A percentile compares a stretch with the other conserved stretches of the same genome.
Conservation (phyloP, 1,284 basidiomycete species). For the Singerocomus inundabilis region DNA sequence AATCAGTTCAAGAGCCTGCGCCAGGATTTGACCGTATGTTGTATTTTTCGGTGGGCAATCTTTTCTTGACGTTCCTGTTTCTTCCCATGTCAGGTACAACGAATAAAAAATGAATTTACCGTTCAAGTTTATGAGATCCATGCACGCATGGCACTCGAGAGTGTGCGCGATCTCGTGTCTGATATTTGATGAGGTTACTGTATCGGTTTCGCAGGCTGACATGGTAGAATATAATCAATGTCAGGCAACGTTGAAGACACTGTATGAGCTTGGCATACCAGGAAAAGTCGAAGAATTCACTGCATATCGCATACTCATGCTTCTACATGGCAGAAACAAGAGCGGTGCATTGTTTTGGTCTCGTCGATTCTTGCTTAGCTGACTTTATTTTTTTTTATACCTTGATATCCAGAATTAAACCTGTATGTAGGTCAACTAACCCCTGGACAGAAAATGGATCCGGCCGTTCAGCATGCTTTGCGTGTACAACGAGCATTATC, state of each 20-base stretch:
- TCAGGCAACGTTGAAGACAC: constrained; percentile 84
- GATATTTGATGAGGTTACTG: constrained; percentile 13
- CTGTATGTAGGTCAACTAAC: constrained; percentile 95
- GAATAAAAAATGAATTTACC: constrained; percentile 98
- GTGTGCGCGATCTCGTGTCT: constrained; percentile 49
- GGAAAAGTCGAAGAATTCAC: constrained; percentile 95
- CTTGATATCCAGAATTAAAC: constrained; percentile 76
- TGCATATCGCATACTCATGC: constrained; percentile 96
- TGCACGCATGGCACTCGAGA: constrained; percentile 94
- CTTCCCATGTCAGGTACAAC: constrained; percentile 76
- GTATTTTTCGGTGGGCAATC: constrained; percentile 12
- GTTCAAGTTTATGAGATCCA: constrained; percentile 98
- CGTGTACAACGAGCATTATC: constrained; percentile 85
- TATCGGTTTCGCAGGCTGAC: constrained; percentile 63
- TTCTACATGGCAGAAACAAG: constrained; percentile 91
- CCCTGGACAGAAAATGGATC: constrained; percentile 77
- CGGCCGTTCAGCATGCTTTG: constrained; percentile 86
- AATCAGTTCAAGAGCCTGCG: constrained; percentile 98
- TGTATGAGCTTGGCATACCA: constrained; percentile 91
- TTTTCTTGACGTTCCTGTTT: constrained; percentile 20
- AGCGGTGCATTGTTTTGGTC: constrained; percentile 61
- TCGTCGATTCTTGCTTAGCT: constrained; percentile 1
- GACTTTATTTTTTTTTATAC: constrained; percentile 11
- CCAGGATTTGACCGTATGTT: constrained; percentile 92
- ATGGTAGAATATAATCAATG: constrained; percentile 99